Conservation (phyloP, 139 green algal species). For the Picochlorum sp. region DNA sequence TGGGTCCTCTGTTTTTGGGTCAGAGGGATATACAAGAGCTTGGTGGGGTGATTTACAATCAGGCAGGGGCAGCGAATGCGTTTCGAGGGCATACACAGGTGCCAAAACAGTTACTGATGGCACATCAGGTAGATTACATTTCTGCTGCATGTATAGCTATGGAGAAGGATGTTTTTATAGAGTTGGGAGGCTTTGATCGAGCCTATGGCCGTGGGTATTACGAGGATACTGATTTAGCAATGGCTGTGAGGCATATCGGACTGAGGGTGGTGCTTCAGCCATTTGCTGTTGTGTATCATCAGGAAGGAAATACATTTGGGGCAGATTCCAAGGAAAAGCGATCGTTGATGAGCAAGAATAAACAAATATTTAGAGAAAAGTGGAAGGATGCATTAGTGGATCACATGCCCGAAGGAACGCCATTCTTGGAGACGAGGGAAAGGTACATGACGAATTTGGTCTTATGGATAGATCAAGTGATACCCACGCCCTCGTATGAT, state of each 20-base stretch:
- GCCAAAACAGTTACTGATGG: not conserved
- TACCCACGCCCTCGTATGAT: slow-evolving; percentile 16
- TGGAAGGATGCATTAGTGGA: slow-evolving; percentile 12
- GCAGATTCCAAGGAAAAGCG: slow-evolving; percentile 19
- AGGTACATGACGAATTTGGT: not conserved
- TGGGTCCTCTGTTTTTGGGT: slow-evolving; percentile 24
- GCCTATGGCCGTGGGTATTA: slow-evolving; percentile 7
- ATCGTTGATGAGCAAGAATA: slow-evolving; percentile 18
- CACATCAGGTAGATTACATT: slow-evolving; percentile 17
- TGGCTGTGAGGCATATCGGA: not conserved
- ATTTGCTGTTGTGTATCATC: slow-evolving; percentile 21
- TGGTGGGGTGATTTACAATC: slow-evolving; percentile 20
- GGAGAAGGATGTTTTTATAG: not conserved
- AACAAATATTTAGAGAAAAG: slow-evolving; percentile 12
- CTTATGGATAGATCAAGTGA: slow-evolving; percentile 25
- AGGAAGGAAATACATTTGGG: slow-evolving; percentile 24
- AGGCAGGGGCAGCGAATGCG: slow-evolving; percentile 12
- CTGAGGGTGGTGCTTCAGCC: slow-evolving; percentile 20
- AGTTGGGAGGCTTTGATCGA: slow-evolving; percentile 17
- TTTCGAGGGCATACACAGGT: not conserved
- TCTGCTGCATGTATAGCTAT: slow-evolving; percentile 23
- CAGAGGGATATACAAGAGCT: slow-evolving; percentile 8
- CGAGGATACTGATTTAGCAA: slow-evolving; percentile 24
- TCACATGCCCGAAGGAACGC: not conserved
- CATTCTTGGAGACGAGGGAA: not conserved